Evolutionary conservation across 2,329 filamentous ascomycete genomes (phyloP), one percentile per base, ranked within the genome.

Genomic region (Pleoardoris graminearum): DNA sequence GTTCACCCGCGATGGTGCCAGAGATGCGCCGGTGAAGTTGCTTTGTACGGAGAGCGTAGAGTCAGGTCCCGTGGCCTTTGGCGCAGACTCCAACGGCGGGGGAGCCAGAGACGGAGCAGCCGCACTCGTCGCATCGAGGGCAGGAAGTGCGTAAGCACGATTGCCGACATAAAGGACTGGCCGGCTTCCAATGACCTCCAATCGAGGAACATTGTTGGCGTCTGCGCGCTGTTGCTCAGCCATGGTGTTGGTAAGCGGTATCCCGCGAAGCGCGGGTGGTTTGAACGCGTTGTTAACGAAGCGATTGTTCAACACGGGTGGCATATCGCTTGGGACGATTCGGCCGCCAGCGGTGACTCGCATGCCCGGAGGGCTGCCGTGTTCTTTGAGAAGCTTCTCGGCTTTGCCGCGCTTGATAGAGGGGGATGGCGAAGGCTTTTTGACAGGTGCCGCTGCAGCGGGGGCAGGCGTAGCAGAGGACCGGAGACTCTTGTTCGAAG

Each of bases 341-440:
- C 78, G 75, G n/a, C 79, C 79, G 33, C 79, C 79, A 55, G 79
- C 79, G 43, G 79, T 81, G 37, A 81, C 79, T 51, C 79, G 76
- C 50, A 80, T 67, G 51, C 78, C 77, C 19, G 76, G 76, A 30
- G 79, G 79, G 32, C 78, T 80, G 48, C 78, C 78, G 68, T 81
- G 79, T 54, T 78, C 75, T 57, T 80, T 79, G 62, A 80, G 75
- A 36, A 81, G 74, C 36, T 71, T 73, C 60, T 80, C 78, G 11
- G 75, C 77, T 56, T 79, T 79, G 48, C 75, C 76, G 36, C 75
- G 74, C 66, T 80, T 80, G 63, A 80, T 65, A 1, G 79, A 80
- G 11, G 78, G 78, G 1, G 77, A 77, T 12, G 79, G 79, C 3
- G 79, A 80, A 5, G 74, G 75, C 27, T 69, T 69, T 60, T 75